Conservation (phyloP, 169 alveolate genomes). For the Miamiensis avidus region DNA sequence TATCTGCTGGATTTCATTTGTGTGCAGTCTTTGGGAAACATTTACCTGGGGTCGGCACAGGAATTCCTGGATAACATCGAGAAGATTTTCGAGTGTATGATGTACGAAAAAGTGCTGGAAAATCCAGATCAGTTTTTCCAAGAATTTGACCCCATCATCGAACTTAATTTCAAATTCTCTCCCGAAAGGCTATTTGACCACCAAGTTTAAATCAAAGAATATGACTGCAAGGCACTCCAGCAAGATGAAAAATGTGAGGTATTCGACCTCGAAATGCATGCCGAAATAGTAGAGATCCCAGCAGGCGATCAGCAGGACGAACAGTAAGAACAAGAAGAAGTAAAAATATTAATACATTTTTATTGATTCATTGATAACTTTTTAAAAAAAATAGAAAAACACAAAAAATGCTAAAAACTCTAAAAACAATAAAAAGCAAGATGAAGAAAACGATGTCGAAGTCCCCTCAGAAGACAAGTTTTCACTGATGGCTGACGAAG, state of each 20-base stretch:
- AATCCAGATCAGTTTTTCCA: slow-evolving; percentile 56
- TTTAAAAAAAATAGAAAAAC: too few species aligned
- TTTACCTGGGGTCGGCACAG: slow-evolving; percentile 72
- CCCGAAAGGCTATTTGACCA: not conserved
- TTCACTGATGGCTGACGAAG: not conserved
- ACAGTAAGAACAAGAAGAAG: slow-evolving; percentile 4
- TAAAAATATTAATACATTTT: not conserved
- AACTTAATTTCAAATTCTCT: slow-evolving; percentile 11
- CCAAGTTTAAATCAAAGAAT: slow-evolving; percentile 11
- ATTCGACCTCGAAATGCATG: slow-evolving; percentile 31
- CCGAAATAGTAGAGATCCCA: slow-evolving; percentile 9
- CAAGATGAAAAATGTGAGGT: not conserved
- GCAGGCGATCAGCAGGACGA: not conserved
- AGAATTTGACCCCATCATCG: slow-evolving; percentile 45
- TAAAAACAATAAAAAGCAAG: not conserved
- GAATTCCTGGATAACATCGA: slow-evolving; percentile 73
- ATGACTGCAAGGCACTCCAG: not conserved
- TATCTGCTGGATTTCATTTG: slow-evolving; percentile 84
- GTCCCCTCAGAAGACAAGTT: not conserved
- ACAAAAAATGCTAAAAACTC: too few species aligned
- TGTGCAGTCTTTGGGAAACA: slow-evolving; percentile 71
- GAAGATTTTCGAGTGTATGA: slow-evolving; percentile 54
- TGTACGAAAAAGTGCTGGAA: slow-evolving; percentile 44
- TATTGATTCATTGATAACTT: not conserved
- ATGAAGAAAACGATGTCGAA: not conserved